phyloP scores from a whole-genome alignment of 257 asterid genomes.

The Solanum sejunctum region DNA sequence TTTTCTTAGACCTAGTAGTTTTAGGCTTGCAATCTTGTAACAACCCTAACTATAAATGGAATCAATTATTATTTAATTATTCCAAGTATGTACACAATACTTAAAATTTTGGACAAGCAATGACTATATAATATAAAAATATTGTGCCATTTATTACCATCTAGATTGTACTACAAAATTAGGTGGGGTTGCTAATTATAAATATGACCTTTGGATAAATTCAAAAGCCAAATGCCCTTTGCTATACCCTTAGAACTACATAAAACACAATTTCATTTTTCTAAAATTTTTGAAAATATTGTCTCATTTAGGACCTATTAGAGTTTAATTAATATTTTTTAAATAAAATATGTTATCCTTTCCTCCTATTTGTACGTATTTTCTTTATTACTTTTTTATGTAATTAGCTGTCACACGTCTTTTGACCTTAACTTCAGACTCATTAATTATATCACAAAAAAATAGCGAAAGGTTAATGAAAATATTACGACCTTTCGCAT shows the following conservation, averaged over 20 bases:
- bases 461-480: neutral
- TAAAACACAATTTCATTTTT: neutral
- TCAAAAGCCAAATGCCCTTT: too few species aligned
- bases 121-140: neutral
- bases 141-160: neutral
- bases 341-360: neutral
- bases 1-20: neutral
- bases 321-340: neutral
- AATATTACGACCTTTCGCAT: neutral
- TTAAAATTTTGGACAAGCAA: neutral
- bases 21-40: neutral
- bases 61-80: neutral
- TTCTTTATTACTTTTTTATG: neutral
- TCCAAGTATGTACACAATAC: neutral
- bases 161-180: neutral
- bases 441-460: too few species aligned
- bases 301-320: neutral
- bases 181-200: neutral
- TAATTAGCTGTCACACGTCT: neutral
- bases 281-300: neutral
- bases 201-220: too few species aligned
- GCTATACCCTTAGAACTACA: neutral
- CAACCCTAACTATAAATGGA: neutral
- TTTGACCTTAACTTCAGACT: neutral
- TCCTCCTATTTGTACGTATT: neutral